Conservation (phyloP, 2,329 filamentous ascomycete genomes). For the Claviceps humidiphila region DNA sequence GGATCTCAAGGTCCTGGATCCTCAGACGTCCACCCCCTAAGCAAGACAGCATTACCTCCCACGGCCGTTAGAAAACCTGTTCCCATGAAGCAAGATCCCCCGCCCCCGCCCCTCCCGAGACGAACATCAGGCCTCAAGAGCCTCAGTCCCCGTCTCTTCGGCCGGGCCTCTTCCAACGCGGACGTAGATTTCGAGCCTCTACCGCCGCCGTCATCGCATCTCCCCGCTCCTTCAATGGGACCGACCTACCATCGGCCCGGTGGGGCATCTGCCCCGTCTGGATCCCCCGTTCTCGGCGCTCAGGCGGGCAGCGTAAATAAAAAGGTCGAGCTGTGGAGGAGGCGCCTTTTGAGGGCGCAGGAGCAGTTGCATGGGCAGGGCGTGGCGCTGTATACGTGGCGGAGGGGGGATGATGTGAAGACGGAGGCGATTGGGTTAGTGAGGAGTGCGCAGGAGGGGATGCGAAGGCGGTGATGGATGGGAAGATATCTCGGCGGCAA, state of each 20-base stretch:
- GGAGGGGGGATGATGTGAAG: constrained; percentile 56
- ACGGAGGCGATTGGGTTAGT: constrained; percentile 53
- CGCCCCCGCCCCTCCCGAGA: constrained; percentile 35
- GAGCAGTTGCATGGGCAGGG: constrained; percentile 47
- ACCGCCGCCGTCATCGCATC: constrained; percentile 16
- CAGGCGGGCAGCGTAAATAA: constrained; percentile 36
- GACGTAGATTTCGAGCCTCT: constrained; percentile 29
- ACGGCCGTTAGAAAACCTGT: constrained; percentile 21
- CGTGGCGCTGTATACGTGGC: constrained; percentile 60
- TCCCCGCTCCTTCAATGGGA: constrained; percentile 4
- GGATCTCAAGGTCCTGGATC: constrained; percentile 17
- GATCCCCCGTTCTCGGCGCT: constrained; percentile 22
- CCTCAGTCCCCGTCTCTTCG: constrained; percentile 18
- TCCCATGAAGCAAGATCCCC: constrained; percentile 12
- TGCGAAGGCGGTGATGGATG: constrained; percentile 5
- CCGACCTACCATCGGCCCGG: constrained; percentile 14
- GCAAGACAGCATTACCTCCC: constrained; percentile 10
- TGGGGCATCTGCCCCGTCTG: constrained; percentile 20
- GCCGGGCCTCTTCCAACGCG: constrained; percentile 22
- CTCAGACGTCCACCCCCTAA: constrained; percentile 18
- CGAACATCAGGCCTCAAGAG: constrained; percentile 27
- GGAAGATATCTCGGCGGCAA: no score
- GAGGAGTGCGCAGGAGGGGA: constrained; percentile 35
- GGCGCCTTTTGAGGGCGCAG: constrained; percentile 53
- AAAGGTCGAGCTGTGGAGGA: constrained; percentile 60